These are phyloP conservation scores for Flaveria robusta DNA, from an alignment of 129 eudicot species.

Conservation along the genomic window DNA sequence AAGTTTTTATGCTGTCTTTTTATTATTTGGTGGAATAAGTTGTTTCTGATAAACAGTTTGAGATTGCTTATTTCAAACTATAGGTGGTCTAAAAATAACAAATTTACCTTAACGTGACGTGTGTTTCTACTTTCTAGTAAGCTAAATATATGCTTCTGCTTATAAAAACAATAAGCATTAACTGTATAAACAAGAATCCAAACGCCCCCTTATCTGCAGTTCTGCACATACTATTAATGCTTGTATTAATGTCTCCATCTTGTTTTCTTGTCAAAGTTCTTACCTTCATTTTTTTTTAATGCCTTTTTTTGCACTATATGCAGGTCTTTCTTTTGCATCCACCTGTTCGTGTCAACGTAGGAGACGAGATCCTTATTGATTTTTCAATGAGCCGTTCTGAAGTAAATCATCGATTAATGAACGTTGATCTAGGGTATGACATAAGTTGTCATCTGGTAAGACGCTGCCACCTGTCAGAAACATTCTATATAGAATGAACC, in stretches of 20 bases:
- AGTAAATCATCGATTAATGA: conserved; percentile 89
- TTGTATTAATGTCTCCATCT: neutral
- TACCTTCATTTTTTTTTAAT: neutral
- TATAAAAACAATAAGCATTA: neutral
- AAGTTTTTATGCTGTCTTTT: neutral
- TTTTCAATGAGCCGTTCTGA: conserved; percentile 79
- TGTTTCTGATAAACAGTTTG: no score
- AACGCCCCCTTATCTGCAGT: neutral
- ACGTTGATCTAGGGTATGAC: conserved; percentile 66
- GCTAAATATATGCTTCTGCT: neutral
- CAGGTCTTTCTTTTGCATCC: conserved; percentile 65
- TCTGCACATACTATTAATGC: neutral
- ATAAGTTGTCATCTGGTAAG: conserved; percentile 56
- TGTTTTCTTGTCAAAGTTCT: neutral
- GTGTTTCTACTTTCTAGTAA: neutral
- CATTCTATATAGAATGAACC: conserved; percentile 73
- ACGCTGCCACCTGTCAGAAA: conserved; percentile 48
- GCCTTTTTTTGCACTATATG: conserved; percentile 8
- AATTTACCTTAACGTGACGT: neutral
- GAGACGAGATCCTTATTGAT: conserved; percentile 49
- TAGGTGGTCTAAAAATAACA: no score
- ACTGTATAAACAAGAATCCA: neutral
- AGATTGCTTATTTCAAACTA: no score
- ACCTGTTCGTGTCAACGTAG: conserved; percentile 40
- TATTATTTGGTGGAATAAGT: no score